Conservation (phyloP, 1,139 yeast genomes). For the Blastobotrys indianensis region DNA sequence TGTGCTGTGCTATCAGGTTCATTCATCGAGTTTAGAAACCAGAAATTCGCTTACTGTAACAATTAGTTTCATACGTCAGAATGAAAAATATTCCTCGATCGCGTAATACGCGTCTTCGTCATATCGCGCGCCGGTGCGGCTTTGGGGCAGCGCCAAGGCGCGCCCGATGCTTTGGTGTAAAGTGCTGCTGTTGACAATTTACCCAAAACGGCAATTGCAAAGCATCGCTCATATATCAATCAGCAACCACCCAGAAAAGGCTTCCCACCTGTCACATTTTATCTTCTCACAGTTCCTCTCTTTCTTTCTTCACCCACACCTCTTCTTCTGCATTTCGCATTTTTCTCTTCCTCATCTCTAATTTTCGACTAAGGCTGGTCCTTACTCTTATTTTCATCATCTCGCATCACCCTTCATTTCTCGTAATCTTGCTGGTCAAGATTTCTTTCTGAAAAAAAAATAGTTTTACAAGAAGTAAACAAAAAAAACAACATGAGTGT, state of each 20-base stretch:
- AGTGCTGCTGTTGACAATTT: constrained; percentile 1
- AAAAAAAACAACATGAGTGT: constrained; percentile 20
- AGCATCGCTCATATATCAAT: no score
- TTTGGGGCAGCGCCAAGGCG: no score
- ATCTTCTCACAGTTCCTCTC: background rate
- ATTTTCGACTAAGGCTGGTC: constrained; percentile 22
- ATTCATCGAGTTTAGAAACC: no score
- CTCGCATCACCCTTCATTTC: constrained; percentile 4
- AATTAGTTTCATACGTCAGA: no score
- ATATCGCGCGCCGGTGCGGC: no score
- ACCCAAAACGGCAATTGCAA: background rate
- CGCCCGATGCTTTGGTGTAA: no score
- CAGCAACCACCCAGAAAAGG: background rate
- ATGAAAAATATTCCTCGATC: no score
- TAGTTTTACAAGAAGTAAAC: constrained; percentile 8
- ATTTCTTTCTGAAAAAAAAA: constrained; percentile 4
- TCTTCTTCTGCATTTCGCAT: constrained; percentile 7
- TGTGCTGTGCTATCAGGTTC: no score
- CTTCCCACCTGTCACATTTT: background rate
- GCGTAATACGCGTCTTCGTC: no score
- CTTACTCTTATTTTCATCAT: constrained; percentile 11
- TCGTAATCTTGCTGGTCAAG: constrained; percentile 10
- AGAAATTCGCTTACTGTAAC: no score
- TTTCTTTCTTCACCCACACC: background rate
- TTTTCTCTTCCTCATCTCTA: constrained; percentile 3